Base-by-base conservation (phyloP, 2,329 filamentous ascomycete genomes). In the Domatiomyces catenatus region DNA sequence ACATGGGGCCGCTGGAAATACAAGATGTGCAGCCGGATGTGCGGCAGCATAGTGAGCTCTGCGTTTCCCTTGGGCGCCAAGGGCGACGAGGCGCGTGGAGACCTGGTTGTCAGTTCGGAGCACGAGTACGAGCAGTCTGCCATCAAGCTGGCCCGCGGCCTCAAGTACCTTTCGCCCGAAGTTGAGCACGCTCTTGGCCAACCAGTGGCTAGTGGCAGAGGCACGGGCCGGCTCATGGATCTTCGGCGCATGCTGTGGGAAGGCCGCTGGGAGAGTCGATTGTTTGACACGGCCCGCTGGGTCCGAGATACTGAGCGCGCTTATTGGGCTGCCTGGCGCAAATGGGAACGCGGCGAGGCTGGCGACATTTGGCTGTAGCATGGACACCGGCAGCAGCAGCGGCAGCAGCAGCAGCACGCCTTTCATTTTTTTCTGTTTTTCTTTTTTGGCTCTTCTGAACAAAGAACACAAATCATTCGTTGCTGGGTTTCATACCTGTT, bases 1-100 rank as follows among this genome's bases (percentile, higher is more conserved):
- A 98, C 92, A 0, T 74, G 92, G 26, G 89, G 92, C 8, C 79
- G 92, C 36, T 95, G 96, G 66, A 79, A 84, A 48, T 95, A 95
- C 69, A 98, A 98, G 68, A 98, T 98, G 92, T 98, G 92, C 67
- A 94, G 87, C 44, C 84, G 92, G 49, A 98, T 98, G 84, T 92
- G 90, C 5, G 89, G 92, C 5, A 94, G 87, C 8, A 96, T 98
- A 51, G 74, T 98, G 26, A 85, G 81, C 56, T 92, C 92, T 15
- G 92, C 92, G 0, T 70, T 98, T 2, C 92, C 92, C 0, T 83
- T 80, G 57, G 75, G 72, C 0, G 68, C 72, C 1, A 78, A 80
- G n/a, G 88, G 90, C 2, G 69, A 71, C 5, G 71, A 70, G 51
- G 85, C 84, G 0, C 83, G 83, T 0, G 65, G 69, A 17, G 87